phyloP scores from a whole-genome alignment of 352 stramenopile genomes.

The Thraustotheca clavata region DNA sequence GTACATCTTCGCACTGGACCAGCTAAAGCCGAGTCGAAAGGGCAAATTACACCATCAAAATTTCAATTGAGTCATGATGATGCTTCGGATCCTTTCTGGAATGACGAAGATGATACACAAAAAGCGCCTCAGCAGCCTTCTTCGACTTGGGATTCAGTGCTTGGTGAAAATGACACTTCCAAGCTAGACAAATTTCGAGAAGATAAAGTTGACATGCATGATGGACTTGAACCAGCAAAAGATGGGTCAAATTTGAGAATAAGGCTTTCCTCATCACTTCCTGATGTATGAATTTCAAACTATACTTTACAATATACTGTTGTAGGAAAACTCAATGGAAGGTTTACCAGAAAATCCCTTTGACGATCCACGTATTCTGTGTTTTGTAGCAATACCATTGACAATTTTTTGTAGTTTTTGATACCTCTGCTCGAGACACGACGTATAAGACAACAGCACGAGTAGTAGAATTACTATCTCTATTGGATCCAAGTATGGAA shows the following conservation, averaged over 20 bases:
- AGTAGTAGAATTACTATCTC: constrained; percentile 62
- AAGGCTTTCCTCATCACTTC: constrained; percentile 11
- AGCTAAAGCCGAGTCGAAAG: neutral
- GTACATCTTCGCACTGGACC: neutral
- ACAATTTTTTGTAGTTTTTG: constrained; percentile 16
- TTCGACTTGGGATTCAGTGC: constrained; percentile 49
- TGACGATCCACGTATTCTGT: constrained; percentile 32
- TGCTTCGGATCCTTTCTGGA: constrained; percentile 62
- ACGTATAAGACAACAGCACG: constrained; percentile 69
- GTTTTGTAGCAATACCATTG: neutral
- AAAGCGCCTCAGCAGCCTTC: constrained; percentile 6
- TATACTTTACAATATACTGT: neutral
- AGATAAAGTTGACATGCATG: constrained; percentile 53
- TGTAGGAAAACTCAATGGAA: constrained; percentile 22
- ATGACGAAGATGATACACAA: constrained; percentile 33
- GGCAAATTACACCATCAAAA: constrained; percentile 11
- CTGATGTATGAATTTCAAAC: neutral
- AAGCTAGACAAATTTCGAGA: constrained; percentile 73
- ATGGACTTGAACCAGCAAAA: constrained; percentile 43
- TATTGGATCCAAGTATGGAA: constrained; percentile 79
- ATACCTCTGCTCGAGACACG: constrained; percentile 39
- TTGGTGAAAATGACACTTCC: constrained; percentile 52
- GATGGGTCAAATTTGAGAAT: constrained; percentile 9
- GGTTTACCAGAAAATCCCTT: constrained; percentile 55
- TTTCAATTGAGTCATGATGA: constrained; percentile 78